Evolutionary conservation across 768 basidiomycete species (phyloP).

Genomic region (Mycena olivaceomarginata): DNA sequence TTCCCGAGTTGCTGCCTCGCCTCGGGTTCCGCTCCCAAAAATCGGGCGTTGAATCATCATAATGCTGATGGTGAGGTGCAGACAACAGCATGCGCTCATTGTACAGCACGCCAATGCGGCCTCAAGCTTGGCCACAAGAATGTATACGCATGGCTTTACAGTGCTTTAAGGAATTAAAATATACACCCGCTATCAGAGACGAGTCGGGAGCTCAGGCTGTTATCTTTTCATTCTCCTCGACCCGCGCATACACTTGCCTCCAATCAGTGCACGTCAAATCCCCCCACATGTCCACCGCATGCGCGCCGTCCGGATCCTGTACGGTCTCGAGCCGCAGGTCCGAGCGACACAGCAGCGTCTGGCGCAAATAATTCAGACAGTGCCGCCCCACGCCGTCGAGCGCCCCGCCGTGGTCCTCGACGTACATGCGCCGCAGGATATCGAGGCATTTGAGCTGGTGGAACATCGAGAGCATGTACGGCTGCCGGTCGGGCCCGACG

Average conservation of each 20-base stretch:
- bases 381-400: slow-evolving; percentile 27
- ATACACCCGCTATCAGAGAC: no score
- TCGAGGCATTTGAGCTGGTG: slow-evolving; percentile 61
- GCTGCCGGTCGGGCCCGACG: neutral
- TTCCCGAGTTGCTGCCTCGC: no score
- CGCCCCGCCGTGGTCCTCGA: slow-evolving; percentile 20
- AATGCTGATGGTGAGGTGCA: no score
- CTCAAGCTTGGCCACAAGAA: no score
- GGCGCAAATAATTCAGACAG: slow-evolving; percentile 50
- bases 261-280: slow-evolving; percentile 46
- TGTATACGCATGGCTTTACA: no score
- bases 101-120: no score
- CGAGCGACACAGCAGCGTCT: slow-evolving; percentile 47
- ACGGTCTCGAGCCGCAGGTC: slow-evolving; percentile 43
- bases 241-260: slow-evolving; percentile 36
- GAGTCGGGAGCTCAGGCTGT: no score
- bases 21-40: no score
- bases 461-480: slow-evolving; percentile 24
- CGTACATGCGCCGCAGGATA: slow-evolving; percentile 49
- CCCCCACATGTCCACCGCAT: slow-evolving; percentile 30
- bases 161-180: no score
- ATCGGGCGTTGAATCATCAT: no score
- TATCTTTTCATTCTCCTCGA: neutral
- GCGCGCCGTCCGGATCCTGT: slow-evolving; percentile 19
- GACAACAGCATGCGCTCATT: no score